These are phyloP conservation scores for Scutellaria minor DNA, from an alignment of 257 asterid genomes.

Conservation along the genomic window DNA sequence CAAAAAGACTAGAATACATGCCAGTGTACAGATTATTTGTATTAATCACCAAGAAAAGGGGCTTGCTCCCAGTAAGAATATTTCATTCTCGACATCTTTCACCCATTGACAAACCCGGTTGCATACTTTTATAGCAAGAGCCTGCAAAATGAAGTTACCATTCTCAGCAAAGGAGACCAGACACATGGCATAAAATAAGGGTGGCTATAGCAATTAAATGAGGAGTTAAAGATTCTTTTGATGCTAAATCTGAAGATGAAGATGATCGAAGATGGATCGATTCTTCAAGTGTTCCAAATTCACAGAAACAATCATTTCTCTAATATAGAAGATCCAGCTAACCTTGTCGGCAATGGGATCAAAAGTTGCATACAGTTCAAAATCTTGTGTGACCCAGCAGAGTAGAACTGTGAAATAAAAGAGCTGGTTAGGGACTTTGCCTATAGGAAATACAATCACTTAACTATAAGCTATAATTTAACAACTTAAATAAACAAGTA, in stretches of 20 bases:
- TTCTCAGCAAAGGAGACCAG: constrained; percentile 18
- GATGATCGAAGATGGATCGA: neutral
- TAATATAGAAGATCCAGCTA: neutral
- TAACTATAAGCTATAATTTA: neutral
- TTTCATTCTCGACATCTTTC: constrained; percentile 86
- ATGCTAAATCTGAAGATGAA: constrained; percentile 3
- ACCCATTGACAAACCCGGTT: constrained; percentile 96
- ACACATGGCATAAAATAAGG: neutral
- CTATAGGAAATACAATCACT: constrained; percentile 10
- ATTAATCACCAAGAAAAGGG: constrained; percentile 86
- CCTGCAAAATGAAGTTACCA: constrained; percentile 60
- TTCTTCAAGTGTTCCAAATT: neutral
- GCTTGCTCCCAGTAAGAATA: constrained; percentile 88
- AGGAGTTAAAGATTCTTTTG: neutral
- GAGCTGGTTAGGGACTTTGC: constrained; percentile 33
- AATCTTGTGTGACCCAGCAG: constrained; percentile 98
- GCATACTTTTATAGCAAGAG: constrained; percentile 89
- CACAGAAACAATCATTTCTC: neutral
- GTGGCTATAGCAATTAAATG: neutral
- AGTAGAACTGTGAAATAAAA: constrained; percentile 68
- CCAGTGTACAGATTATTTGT: constrained; percentile 33
- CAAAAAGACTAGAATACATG: constrained; percentile 41
- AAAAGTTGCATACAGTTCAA: constrained; percentile 95
- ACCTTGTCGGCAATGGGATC: constrained; percentile 99
- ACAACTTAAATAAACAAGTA: neutral